Conservation (phyloP, 2,329 filamentous ascomycete genomes). For the Fusarium tanahbumbuense region DNA sequence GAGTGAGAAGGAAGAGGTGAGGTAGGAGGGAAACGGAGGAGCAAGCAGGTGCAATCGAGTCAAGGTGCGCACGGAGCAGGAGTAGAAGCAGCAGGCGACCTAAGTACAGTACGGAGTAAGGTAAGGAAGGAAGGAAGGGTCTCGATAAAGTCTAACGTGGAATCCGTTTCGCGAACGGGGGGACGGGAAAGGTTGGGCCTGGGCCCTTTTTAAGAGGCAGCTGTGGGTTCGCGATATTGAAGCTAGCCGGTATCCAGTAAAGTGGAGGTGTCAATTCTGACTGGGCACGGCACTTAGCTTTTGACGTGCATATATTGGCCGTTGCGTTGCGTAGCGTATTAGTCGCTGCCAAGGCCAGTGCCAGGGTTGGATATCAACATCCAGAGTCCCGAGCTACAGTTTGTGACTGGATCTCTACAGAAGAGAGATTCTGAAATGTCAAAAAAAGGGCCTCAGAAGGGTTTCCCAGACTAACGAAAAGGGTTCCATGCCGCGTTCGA, state of each 20-base stretch:
- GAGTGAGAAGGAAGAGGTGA: constrained; percentile 9
- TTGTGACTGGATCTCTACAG: neutral
- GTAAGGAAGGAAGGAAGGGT: constrained; percentile 12
- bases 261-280: constrained; percentile 15
- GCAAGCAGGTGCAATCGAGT: neutral
- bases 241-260: constrained; percentile 29
- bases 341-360: constrained; percentile 18
- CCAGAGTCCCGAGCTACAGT: constrained; percentile 1
- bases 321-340: constrained; percentile 12
- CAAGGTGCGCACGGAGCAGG: constrained; percentile 15
- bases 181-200: constrained; percentile 37
- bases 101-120: neutral
- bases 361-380: constrained; percentile 19
- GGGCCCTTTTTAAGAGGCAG: constrained; percentile 39
- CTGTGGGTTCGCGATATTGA: constrained; percentile 4
- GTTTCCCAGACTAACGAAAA: constrained; percentile 24
- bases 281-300: constrained; percentile 26
- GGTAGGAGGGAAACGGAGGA: constrained; percentile 6
- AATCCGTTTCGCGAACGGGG: constrained; percentile 34
- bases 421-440: constrained; percentile 3
- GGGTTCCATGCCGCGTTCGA: constrained; percentile 33
- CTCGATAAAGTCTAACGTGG: constrained; percentile 32
- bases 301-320: constrained; percentile 27
- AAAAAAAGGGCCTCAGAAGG: constrained; percentile 10
- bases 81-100: neutral